Conservation (phyloP, 805 yeast genomes). For the Candida alai region DNA sequence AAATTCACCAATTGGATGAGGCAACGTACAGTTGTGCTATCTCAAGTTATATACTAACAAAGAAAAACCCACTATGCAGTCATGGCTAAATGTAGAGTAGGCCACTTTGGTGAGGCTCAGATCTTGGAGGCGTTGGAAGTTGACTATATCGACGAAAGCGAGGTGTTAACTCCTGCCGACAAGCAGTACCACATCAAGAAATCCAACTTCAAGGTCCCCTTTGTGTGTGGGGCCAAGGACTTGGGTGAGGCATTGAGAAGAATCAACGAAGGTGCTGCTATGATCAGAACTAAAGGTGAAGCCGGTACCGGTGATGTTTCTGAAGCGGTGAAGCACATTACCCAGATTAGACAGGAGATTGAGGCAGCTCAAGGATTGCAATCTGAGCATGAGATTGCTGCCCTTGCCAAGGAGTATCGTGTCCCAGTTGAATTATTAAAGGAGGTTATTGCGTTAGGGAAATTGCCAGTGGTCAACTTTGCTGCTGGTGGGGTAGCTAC, state of each 20-base stretch:
- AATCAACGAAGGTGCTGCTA: slow-evolving; percentile 78
- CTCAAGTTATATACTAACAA: too few species aligned
- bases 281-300: slow-evolving; percentile 85
- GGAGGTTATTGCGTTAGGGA: slow-evolving; percentile 43
- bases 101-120: slow-evolving; percentile 81
- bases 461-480: slow-evolving; percentile 77
- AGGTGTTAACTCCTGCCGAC: slow-evolving; percentile 82
- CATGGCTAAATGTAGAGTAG: slow-evolving; percentile 85
- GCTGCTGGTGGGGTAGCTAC: slow-evolving; percentile 91
- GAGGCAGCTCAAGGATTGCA: slow-evolving; percentile 37
- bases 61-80: too few species aligned
- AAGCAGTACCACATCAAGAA: slow-evolving; percentile 61
- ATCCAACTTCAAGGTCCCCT: slow-evolving; percentile 61
- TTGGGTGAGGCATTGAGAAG: slow-evolving; percentile 81
- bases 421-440: slow-evolving; percentile 56
- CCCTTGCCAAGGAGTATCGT: slow-evolving; percentile 53
- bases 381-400: slow-evolving; percentile 43
- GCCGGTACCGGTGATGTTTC: slow-evolving; percentile 88
- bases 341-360: slow-evolving; percentile 56
- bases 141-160: slow-evolving; percentile 82
- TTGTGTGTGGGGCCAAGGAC: slow-evolving; percentile 81
- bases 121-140: slow-evolving; percentile 65
- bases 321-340: slow-evolving; percentile 76
- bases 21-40: too few species aligned
- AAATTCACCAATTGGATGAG: too few species aligned